These are phyloP conservation scores for Juncus inflexus DNA, from an alignment of 176 grass and related monocot species.

Conservation along the genomic window DNA sequence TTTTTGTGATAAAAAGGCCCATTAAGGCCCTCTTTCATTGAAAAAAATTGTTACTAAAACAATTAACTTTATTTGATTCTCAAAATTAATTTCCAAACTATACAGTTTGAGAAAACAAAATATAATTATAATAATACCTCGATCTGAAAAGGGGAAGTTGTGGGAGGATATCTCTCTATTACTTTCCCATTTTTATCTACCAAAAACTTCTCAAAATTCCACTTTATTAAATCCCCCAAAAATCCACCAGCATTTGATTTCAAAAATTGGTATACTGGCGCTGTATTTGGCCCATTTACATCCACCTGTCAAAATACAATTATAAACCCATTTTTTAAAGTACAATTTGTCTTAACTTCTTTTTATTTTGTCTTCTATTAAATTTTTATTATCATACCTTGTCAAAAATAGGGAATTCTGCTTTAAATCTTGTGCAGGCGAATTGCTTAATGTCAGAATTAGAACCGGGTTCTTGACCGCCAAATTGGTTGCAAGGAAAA, in stretches of 20 bases:
- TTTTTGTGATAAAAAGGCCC: no score
- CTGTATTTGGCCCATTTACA: constrained; percentile 94
- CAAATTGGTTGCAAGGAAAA: constrained; percentile 99
- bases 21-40: no score
- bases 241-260: constrained; percentile 97
- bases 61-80: no score
- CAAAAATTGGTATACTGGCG: constrained; percentile 84
- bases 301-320: constrained; percentile 55
- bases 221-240: constrained; percentile 91
- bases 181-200: constrained; percentile 93
- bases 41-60: no score
- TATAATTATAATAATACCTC: constrained; percentile 42
- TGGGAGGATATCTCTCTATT: constrained; percentile 89
- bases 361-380: constrained; percentile 3
- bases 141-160: constrained; percentile 96
- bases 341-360: constrained; percentile 9
- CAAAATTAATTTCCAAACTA: background rate
- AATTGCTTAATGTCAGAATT: constrained; percentile 96
- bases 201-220: constrained; percentile 99
- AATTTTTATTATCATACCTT: constrained; percentile 51
- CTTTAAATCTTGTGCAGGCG: constrained; percentile 98
- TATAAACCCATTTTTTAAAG: background rate
- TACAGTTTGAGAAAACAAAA: constrained; percentile 2
- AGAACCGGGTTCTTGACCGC: constrained; percentile 91
- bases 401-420: constrained; percentile 98